phyloP scores from a whole-genome alignment of 2,329 filamentous ascomycete genomes.

The Blumeria graminis region DNA sequence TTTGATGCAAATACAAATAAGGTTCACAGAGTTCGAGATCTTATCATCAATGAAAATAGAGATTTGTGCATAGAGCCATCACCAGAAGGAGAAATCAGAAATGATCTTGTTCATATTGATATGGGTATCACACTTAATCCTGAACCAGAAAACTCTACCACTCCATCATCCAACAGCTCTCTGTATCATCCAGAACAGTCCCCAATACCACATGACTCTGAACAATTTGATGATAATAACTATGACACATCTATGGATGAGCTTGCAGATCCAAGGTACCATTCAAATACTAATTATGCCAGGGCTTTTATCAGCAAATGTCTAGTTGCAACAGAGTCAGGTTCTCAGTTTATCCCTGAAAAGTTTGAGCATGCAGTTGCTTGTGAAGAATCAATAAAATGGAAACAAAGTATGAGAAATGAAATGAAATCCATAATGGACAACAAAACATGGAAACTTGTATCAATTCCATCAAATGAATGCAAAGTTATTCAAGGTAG shows the following conservation, averaged over 20 bases:
- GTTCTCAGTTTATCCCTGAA: neutral
- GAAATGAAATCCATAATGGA: neutral
- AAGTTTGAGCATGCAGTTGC: neutral
- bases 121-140: too few species aligned
- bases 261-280: neutral
- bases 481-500: neutral
- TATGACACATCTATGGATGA: neutral
- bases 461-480: neutral
- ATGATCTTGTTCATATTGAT: too few species aligned
- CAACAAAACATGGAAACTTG: neutral
- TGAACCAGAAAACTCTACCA: too few species aligned
- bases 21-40: too few species aligned
- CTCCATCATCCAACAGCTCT: too few species aligned
- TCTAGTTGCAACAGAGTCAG: neutral
- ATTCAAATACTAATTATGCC: neutral
- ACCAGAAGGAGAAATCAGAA: too few species aligned
- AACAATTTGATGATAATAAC: neutral
- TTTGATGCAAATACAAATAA: too few species aligned
- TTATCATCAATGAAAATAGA: too few species aligned
- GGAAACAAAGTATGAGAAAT: neutral
- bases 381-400: neutral
- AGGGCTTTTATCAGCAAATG: neutral
- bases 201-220: neutral
- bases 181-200: neutral
- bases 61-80: too few species aligned